Evolutionary conservation across 176 grass and related monocot genomes (phyloP), one percentile per base, ranked within the genome.

Genomic region (Cenchrus americanus): DNA sequence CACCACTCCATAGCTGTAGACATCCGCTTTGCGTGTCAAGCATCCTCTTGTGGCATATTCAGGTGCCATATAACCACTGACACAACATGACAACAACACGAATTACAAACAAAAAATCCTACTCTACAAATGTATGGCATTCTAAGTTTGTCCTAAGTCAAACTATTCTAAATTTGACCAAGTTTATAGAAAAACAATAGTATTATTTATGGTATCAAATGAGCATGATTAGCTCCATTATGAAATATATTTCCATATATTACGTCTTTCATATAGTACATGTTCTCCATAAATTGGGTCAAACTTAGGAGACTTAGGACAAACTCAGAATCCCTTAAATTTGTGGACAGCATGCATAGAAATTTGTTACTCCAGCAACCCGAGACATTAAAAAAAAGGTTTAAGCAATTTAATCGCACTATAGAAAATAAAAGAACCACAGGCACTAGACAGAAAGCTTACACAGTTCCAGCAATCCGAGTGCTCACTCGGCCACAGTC

Each of bases 61-160:
- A 60, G 94, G 94, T 72, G 94, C 94, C 92, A 97, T 97, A 77
- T 97, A 97, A 79, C 94, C 94, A 62, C 94, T 97, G 85, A 68
- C 50, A 83, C 62, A 85, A 87, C 34, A 87, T 30, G 27, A 73
- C 23, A 82, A 69, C 60, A 80, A 88, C 37, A 71, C 27, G 27
- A 30, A 30, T 30, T 30, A 30, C 27, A 30, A 30, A 67, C 59
- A 85, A 73, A 76, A 12, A 78, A 58, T 43, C 24, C 1, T n/a
- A 24, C 48, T 18, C 52, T 15, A 53, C 51, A 55, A 55, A 55
- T 55, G 19, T 6, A 19, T 5, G 6, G 53, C 17, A 57, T 57
- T 19, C 19, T 21, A 6, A 57, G 18, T 57, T 57, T 57, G 54
- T 21, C 54, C 5, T 21, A 57, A 8, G 54, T 21, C 53, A 55